Conservation (phyloP, 1,139 yeast species). For the Yamadazyma sp. region DNA sequence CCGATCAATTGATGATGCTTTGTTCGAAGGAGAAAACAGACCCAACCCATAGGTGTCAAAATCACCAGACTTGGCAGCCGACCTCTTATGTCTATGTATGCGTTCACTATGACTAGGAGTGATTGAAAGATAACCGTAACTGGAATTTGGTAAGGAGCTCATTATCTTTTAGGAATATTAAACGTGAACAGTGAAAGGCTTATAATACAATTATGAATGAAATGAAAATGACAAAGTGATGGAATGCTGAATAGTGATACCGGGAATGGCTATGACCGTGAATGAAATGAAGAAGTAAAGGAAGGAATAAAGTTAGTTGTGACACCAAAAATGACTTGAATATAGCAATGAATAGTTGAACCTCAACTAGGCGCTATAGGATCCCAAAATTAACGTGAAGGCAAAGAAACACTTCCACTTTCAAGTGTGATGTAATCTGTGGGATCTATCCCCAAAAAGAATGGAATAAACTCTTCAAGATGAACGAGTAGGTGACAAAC, state of each 20-base stretch:
- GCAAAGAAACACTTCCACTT: no score
- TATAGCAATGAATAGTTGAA: no score
- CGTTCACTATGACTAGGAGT: slow-evolving; percentile 22
- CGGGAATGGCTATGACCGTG: neutral
- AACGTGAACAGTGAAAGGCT: neutral
- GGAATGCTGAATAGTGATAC: neutral
- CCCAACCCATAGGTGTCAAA: slow-evolving; percentile 53
- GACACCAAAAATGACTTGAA: neutral
- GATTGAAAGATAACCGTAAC: slow-evolving; percentile 17
- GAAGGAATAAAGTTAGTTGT: slow-evolving; percentile 2
- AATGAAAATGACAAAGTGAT: neutral
- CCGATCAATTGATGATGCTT: slow-evolving; percentile 3
- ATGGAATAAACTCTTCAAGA: no score
- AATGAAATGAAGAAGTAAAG: neutral
- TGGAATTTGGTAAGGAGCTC: slow-evolving; percentile 16
- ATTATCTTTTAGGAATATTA: slow-evolving; percentile 3
- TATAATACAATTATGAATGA: neutral
- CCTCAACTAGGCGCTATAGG: no score
- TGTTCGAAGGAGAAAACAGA: slow-evolving; percentile 27
- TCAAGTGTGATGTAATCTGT: no score
- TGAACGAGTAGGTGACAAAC: no score
- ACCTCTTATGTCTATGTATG: slow-evolving; percentile 65
- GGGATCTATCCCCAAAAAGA: no score
- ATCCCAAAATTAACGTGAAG: no score
- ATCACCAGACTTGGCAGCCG: slow-evolving; percentile 75